A percentile compares a stretch with the other conserved stretches of the same genome.
phyloP scores from a whole-genome alignment of 257 asterid species.

The Solanum clarkiae region DNA sequence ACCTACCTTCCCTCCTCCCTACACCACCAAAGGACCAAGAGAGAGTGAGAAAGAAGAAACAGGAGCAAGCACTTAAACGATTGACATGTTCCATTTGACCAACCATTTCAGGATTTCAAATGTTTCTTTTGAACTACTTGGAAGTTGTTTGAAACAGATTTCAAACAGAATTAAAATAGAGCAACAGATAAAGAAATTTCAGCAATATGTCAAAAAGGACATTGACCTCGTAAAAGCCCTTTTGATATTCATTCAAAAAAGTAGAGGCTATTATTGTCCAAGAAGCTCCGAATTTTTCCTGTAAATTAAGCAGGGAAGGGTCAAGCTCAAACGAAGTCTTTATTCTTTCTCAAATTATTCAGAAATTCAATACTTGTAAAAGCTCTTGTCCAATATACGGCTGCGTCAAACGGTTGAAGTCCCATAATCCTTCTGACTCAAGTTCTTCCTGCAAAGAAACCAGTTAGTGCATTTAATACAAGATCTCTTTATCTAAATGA shows the following conservation, averaged over 20 bases:
- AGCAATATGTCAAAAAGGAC: background rate
- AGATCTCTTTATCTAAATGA: background rate
- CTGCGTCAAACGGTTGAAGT: slow-evolving; percentile 70
- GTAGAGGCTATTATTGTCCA: slow-evolving; percentile 73
- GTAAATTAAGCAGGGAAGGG: slow-evolving; percentile 9
- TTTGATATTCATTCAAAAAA: slow-evolving; percentile 60
- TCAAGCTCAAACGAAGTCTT: background rate
- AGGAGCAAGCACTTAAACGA: background rate
- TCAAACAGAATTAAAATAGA: background rate
- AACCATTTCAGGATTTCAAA: background rate
- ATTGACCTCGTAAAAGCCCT: slow-evolving; percentile 68
- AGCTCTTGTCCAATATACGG: slow-evolving; percentile 52
- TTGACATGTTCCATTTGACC: background rate
- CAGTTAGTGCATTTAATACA: background rate
- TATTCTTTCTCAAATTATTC: background rate
- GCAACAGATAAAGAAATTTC: background rate
- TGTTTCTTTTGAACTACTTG: background rate
- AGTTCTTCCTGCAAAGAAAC: slow-evolving; percentile 66
- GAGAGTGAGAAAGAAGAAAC: background rate
- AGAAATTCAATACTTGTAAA: slow-evolving; percentile 39
- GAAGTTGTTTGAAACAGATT: background rate
- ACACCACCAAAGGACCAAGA: background rate
- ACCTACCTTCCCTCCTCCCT: background rate
- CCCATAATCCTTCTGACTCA: slow-evolving; percentile 94
- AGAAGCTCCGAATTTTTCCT: slow-evolving; percentile 83